Conservation (phyloP, 225 moss, liverwort and hornwort species). For the Marchantia paleacea region DNA sequence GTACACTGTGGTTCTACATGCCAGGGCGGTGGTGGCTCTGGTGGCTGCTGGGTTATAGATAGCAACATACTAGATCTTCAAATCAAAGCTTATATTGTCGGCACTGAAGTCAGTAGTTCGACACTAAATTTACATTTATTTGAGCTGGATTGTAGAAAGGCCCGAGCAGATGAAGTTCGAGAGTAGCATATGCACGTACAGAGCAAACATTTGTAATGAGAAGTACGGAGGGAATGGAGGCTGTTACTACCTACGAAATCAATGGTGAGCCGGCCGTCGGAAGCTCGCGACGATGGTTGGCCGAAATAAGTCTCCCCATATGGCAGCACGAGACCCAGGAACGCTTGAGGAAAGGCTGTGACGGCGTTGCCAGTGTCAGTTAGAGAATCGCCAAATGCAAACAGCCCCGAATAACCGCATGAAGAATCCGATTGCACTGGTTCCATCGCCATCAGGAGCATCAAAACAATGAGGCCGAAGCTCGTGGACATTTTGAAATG, state of each 20-base stretch:
- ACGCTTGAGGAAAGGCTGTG: background rate
- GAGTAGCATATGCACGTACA: no score
- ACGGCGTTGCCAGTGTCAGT: slow-evolving; percentile 31
- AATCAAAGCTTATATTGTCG: no score
- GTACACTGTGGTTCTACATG: no score
- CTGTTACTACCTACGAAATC: slow-evolving; percentile 35
- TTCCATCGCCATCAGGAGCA: background rate
- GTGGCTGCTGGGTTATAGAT: no score
- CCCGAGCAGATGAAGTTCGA: no score
- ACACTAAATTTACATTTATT: no score
- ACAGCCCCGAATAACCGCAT: background rate
- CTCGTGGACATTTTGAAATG: no score
- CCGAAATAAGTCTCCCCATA: slow-evolving; percentile 40
- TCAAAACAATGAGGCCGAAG: no score
- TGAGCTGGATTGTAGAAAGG: no score
- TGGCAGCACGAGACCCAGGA: slow-evolving; percentile 5
- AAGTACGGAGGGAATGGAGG: background rate
- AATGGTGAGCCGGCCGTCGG: slow-evolving; percentile 33
- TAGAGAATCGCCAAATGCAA: slow-evolving; percentile 36
- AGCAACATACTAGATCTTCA: no score
- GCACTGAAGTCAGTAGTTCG: no score
- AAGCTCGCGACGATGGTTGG: slow-evolving; percentile 14
- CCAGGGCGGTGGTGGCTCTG: no score
- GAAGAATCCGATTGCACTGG: background rate
- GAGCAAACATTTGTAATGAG: background rate